A percentile compares a stretch with the other conserved stretches of the same genome.
Evolutionary conservation across 1,284 basidiomycete species (phyloP).

Genomic region (Takashimella koratensis): DNA sequence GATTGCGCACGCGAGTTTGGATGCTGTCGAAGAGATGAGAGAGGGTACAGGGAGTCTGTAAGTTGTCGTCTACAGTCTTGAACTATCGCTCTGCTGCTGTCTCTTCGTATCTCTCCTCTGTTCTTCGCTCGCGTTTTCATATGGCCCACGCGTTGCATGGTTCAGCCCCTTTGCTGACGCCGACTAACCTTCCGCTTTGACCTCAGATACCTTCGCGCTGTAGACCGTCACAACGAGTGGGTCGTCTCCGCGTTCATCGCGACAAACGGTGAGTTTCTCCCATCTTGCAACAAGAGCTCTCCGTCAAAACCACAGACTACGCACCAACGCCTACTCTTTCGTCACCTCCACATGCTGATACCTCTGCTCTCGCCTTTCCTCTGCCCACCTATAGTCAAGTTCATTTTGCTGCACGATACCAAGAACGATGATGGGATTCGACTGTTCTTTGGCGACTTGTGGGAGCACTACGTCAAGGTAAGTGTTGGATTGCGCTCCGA

Average conservation of each 20-base stretch:
- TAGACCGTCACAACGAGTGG: constrained; percentile 98
- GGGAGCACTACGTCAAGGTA: constrained; percentile 94
- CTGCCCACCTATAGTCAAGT: constrained; percentile 55
- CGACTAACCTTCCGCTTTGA: constrained; percentile 3
- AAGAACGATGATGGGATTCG: constrained; percentile 96
- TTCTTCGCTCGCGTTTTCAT: too few species aligned
- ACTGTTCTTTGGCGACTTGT: constrained; percentile 83
- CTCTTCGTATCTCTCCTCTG: not conserved
- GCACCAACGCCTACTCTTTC: not conserved
- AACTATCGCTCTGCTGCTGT: too few species aligned
- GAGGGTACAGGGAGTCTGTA: constrained; percentile 79
- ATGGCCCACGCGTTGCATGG: not conserved
- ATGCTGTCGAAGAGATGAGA: constrained; percentile 86
- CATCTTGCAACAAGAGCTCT: not conserved
- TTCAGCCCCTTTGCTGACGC: not conserved
- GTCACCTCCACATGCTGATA: not conserved
- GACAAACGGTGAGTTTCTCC: constrained; percentile 68
- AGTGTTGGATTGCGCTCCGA: constrained; percentile 20
- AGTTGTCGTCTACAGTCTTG: too few species aligned
- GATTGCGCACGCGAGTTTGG: constrained; percentile 89
- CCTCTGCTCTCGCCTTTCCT: not conserved
- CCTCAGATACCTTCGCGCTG: constrained; percentile 79
- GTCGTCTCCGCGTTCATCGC: constrained; percentile 90
- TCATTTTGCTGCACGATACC: constrained; percentile 82
- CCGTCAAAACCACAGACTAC: not conserved